These are phyloP conservation scores for Aurantiochytrium sp. DNA, from an alignment of 108 stramenopile genomes.

Conservation along the genomic window DNA sequence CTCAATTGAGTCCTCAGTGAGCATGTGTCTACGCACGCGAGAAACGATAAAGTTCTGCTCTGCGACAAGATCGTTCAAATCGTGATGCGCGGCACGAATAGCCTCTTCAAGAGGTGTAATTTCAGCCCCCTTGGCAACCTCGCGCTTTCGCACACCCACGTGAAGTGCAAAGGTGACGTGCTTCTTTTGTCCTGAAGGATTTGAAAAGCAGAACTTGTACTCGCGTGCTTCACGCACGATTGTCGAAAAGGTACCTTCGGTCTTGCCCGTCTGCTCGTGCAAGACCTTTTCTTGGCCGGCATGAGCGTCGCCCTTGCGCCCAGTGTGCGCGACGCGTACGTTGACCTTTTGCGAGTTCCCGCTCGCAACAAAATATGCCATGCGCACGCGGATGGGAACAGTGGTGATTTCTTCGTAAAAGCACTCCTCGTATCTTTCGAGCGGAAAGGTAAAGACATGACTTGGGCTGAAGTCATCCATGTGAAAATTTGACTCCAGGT, in stretches of 20 bases:
- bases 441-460: not conserved
- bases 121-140: not conserved
- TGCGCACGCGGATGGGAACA: not conserved
- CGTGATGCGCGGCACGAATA: not conserved
- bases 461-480: not conserved
- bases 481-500: not conserved
- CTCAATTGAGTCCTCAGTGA: not conserved
- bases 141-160: not conserved
- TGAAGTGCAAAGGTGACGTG: conserved; percentile 11
- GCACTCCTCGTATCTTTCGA: not conserved
- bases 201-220: not conserved
- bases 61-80: not conserved
- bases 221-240: not conserved
- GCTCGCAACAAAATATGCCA: not conserved
- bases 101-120: not conserved
- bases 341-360: not conserved
- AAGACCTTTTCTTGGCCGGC: not conserved
- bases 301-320: not conserved
- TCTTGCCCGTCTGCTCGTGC: not conserved
- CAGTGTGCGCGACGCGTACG: not conserved
- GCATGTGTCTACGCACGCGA: not conserved
- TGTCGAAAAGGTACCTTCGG: not conserved
- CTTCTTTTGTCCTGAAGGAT: not conserved
- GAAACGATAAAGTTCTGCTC: conserved; percentile 6
- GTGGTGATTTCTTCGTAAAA: not conserved